A percentile compares a stretch with the other conserved stretches of the same genome.
Evolutionary conservation across 306 rosid species (phyloP).

Genomic region (Vigna mungo): DNA sequence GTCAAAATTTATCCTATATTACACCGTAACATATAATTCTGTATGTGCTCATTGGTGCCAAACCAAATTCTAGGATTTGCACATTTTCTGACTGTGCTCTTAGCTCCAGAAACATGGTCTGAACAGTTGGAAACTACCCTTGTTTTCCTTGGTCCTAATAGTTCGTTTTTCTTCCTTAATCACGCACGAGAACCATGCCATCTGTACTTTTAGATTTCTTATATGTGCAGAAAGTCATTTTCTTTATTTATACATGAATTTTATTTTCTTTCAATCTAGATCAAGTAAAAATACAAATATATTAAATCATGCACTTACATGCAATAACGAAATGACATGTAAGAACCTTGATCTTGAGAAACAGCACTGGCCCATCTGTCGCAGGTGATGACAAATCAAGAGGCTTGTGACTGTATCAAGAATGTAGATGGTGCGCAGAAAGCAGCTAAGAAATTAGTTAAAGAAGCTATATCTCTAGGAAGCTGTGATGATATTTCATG

Average conservation of each 20-base stretch:
- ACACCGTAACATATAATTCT: not conserved
- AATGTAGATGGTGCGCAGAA: slow-evolving; percentile 53
- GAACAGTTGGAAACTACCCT: not conserved
- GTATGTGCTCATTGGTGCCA: not conserved
- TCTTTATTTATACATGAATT: not conserved
- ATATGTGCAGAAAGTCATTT: not conserved
- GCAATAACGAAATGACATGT: not conserved
- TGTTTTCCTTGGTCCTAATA: not conserved
- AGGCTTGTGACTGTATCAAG: slow-evolving; percentile 61
- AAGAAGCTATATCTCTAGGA: slow-evolving; percentile 49
- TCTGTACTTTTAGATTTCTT: not conserved
- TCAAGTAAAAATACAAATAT: not conserved
- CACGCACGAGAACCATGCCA: not conserved
- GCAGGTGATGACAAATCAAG: slow-evolving; percentile 76
- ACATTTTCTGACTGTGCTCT: not conserved
- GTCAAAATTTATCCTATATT: not conserved
- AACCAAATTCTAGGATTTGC: not conserved
- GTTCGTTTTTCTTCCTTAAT: not conserved
- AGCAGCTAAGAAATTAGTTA: slow-evolving; percentile 57
- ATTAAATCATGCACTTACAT: not conserved
- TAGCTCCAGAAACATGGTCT: not conserved
- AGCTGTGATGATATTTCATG: slow-evolving; percentile 72
- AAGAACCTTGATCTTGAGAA: slow-evolving; percentile 9
- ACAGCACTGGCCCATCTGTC: not conserved
- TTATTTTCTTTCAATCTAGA: not conserved